These are phyloP conservation scores for Daldinia bambusicola DNA, from an alignment of 495 filamentous ascomycete genomes.

Conservation along the genomic window DNA sequence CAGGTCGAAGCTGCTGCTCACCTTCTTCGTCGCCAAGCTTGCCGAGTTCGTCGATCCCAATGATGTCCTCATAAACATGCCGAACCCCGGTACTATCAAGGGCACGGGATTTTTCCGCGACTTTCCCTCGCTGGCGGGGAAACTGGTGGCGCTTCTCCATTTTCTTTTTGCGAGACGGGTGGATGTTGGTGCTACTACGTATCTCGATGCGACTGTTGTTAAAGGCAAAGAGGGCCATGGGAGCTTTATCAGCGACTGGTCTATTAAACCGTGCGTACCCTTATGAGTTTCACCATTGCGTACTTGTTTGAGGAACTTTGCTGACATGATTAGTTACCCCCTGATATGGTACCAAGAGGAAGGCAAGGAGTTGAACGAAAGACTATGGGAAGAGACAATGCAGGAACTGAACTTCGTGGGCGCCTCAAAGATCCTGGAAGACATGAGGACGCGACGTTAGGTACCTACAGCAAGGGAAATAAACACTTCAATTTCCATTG, in stretches of 20 bases:
- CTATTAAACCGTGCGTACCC: background rate
- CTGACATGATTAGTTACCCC: background rate
- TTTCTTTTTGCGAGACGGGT: background rate
- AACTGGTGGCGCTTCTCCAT: background rate
- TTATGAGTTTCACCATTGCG: background rate
- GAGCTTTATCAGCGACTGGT: background rate
- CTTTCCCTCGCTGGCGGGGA: background rate
- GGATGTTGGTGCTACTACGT: background rate
- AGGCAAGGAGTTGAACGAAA: background rate
- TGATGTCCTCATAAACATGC: slow-evolving; percentile 2
- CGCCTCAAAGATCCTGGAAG: background rate
- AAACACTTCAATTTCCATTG: background rate
- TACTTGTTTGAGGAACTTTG: background rate
- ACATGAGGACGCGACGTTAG: background rate
- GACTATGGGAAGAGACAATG: slow-evolving; percentile 1
- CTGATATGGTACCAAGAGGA: background rate
- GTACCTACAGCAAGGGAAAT: background rate
- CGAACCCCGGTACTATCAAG: background rate
- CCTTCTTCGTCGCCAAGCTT: background rate
- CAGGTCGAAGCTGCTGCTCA: background rate
- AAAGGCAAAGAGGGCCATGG: background rate
- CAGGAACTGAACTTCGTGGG: background rate
- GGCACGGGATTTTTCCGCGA: slow-evolving; percentile 1
- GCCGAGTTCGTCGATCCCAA: background rate
- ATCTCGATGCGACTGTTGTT: background rate